phyloP scores from a whole-genome alignment of 768 basidiomycete species.

The Nidularia pulvinata region DNA sequence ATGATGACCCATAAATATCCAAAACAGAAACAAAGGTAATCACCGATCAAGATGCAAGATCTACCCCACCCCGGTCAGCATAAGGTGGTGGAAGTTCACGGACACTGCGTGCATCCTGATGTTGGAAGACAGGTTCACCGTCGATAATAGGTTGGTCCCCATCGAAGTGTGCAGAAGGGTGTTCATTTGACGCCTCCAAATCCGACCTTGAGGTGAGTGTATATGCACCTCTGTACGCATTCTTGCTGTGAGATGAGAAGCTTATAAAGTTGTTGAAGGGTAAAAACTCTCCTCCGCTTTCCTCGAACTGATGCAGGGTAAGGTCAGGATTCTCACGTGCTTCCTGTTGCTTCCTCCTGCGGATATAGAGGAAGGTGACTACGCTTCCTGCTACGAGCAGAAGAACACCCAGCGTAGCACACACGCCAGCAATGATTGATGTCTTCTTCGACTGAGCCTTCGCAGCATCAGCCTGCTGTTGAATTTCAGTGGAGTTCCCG shows the following conservation, averaged over 20 bases:
- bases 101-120: conserved; percentile 29
- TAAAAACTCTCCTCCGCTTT: conserved; percentile 8
- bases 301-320: conserved; percentile 9
- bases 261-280: conserved; percentile 10
- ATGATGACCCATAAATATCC: no score
- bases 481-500: conserved; percentile 13
- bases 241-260: conserved; percentile 2
- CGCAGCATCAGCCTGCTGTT: conserved; percentile 1
- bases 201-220: neutral
- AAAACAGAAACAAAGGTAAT: no score
- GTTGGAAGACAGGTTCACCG: conserved; percentile 25
- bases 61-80: conserved; percentile 10
- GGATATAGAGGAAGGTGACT: conserved; percentile 11
- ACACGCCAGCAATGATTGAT: conserved; percentile 24
- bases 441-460: conserved; percentile 5
- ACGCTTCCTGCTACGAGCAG: conserved; percentile 16
- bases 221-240: neutral
- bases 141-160: neutral
- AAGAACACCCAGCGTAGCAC: conserved; percentile 22
- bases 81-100: conserved; percentile 41
- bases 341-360: conserved; percentile 4
- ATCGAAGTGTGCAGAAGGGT: neutral
- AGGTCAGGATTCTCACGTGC: conserved; percentile 1
- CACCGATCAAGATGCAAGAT: no score
- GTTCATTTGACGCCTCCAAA: conserved; percentile 1